A percentile compares a stretch with the other conserved stretches of the same genome.
phyloP scores from a whole-genome alignment of 768 basidiomycete genomes.

The Mycena vulgaris region DNA sequence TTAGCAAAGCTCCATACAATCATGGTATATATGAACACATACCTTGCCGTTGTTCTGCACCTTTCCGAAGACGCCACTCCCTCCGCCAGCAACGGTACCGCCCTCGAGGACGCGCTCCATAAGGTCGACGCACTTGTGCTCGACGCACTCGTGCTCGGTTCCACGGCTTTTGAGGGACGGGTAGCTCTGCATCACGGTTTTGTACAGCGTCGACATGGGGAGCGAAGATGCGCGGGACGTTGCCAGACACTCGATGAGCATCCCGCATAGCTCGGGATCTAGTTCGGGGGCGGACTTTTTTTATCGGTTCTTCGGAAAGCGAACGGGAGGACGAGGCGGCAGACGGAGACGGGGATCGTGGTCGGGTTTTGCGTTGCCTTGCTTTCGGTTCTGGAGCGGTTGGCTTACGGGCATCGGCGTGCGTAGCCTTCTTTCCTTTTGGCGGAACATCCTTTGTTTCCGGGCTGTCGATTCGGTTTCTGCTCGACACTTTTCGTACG shows the following conservation, averaged over 20 bases:
- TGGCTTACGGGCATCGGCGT: slow-evolving; percentile 9
- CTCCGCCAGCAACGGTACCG: slow-evolving; percentile 57
- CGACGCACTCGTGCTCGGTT: slow-evolving; percentile 59
- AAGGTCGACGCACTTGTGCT: slow-evolving; percentile 65
- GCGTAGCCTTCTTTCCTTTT: slow-evolving; percentile 26
- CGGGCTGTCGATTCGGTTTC: slow-evolving; percentile 6
- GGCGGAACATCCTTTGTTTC: slow-evolving; percentile 12
- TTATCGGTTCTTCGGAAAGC: slow-evolving; percentile 13
- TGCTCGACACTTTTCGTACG: slow-evolving; percentile 20
- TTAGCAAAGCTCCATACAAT: not conserved
- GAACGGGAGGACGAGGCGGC: slow-evolving; percentile 11
- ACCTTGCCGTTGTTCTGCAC: slow-evolving; percentile 78
- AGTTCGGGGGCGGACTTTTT: slow-evolving; percentile 42
- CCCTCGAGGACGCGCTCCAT: slow-evolving; percentile 66
- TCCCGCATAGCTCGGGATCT: slow-evolving; percentile 68
- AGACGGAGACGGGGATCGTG: slow-evolving; percentile 28
- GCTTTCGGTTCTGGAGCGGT: slow-evolving; percentile 10
- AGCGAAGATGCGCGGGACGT: slow-evolving; percentile 81
- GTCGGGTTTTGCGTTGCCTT: slow-evolving; percentile 22
- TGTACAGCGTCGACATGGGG: slow-evolving; percentile 68
- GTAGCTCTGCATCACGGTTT: slow-evolving; percentile 65
- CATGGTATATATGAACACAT: slow-evolving; percentile 32
- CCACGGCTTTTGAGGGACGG: slow-evolving; percentile 64
- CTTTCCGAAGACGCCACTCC: slow-evolving; percentile 79
- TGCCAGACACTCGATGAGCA: slow-evolving; percentile 81